Percentiles rank a stretch among this genome's conserved stretches.
phyloP scores from a whole-genome alignment of 2,329 filamentous ascomycete species.

The Talaromyces piceae region DNA sequence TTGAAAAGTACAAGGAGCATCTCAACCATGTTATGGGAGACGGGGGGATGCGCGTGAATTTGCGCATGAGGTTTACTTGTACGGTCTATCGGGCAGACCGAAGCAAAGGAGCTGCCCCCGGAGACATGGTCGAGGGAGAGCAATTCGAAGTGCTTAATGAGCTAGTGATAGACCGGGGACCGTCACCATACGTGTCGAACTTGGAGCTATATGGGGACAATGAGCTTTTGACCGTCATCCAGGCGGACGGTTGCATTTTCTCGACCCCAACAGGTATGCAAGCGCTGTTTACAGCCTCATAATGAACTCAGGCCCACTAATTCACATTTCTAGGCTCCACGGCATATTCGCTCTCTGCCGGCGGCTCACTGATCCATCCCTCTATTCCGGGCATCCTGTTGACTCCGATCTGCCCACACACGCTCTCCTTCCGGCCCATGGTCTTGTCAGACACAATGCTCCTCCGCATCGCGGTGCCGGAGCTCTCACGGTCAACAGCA shows the following conservation, averaged over 20 bases:
- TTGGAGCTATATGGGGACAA: conserved; percentile 94
- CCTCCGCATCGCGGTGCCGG: conserved; percentile 79
- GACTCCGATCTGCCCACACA: conserved; percentile 96
- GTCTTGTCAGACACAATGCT: conserved; percentile 92
- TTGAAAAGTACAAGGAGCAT: conserved; percentile 77
- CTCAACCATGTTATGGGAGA: conserved; percentile 88
- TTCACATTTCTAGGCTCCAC: conserved; percentile 55
- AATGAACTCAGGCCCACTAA: background rate
- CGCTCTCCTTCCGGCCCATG: conserved; percentile 95
- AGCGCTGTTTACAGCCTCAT: background rate
- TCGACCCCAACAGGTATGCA: conserved; percentile 75
- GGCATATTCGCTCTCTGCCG: conserved; percentile 91
- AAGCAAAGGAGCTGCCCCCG: conserved; percentile 39
- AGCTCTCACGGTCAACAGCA: conserved; percentile 78
- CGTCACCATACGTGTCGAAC: conserved; percentile 94
- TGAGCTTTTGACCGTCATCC: conserved; percentile 87
- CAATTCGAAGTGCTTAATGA: conserved; percentile 98
- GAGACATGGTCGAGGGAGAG: conserved; percentile 75
- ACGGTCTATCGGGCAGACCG: conserved; percentile 74
- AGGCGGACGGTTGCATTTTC: conserved; percentile 96
- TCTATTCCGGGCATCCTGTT: conserved; percentile 95
- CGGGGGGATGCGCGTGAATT: conserved; percentile 89
- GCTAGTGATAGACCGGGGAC: conserved; percentile 94
- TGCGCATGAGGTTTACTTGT: conserved; percentile 98
- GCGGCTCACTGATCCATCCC: conserved; percentile 89